Base-by-base conservation (phyloP, 805 yeast genomes). In the Lipomyces kockii region DNA sequence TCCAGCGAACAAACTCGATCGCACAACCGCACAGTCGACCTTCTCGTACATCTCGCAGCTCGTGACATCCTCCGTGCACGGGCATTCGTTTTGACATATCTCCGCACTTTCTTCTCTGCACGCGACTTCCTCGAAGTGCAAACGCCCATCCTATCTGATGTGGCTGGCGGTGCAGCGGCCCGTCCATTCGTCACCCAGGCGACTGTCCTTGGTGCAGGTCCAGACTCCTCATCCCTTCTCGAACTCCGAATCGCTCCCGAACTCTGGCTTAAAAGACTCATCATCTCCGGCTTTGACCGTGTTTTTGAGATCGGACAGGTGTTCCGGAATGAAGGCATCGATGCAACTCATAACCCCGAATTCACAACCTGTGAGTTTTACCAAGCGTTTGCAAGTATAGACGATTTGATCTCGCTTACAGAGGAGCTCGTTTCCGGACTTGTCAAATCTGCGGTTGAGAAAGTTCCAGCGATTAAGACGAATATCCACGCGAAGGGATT, bases 321-420 rank as follows among this genome's bases (percentile, higher is more conserved):
- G 58, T 95, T 93, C 78, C 83, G 99, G 73, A 95, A 95, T 74
- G 99, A 95, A 79, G 97, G 98, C 6, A 83, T 94, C 35, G 99
- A 94, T 76, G 82, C 89, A 1, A 90, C 97, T 0, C 99, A 94
- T 77, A 95, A 94, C 78, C 97, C 97, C 0, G 99, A 94, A 75
- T 94, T 93, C 76, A 89, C 97, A 0, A 86, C 92, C 1, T 87
- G 97, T 76, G 99, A 94, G 76, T 90, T 92, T 73, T 94, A 94
- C 76, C 90, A 89, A 73, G 83, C 90, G 0, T 92, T 84, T 75
- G 86, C 89, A 0, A 81, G 84, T 9, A 79, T 95, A 71, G 84
- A 85, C 0, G 90, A 90, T 34, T 79, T 94, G 66, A 89, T 92
- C 83, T 66, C 64, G 0, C 73, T 88, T 43, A 88, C 96, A 0